Conservation (phyloP, 106 monocot species). For the Ottelia alismoides region DNA sequence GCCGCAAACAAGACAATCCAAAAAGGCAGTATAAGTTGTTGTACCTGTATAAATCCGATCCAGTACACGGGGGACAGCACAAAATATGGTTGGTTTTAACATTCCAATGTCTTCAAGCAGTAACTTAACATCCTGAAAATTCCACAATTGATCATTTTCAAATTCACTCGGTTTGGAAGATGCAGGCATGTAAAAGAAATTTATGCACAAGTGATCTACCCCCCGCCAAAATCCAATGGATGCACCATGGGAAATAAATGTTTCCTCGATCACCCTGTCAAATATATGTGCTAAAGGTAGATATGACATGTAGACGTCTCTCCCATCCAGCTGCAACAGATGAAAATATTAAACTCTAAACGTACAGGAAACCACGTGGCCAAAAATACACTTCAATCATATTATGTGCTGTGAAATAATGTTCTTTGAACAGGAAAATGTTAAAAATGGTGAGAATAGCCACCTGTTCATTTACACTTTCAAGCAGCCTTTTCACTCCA, state of each 20-base stretch:
- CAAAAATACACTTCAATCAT: no score
- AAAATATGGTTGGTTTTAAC: slow-evolving; percentile 80
- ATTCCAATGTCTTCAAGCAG: slow-evolving; percentile 78
- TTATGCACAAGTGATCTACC: slow-evolving; percentile 19
- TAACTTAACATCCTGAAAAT: slow-evolving; percentile 88
- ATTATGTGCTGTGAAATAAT: no score
- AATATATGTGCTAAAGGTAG: slow-evolving; percentile 95
- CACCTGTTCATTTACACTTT: slow-evolving; percentile 42
- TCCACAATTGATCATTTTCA: no score
- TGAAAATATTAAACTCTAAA: no score
- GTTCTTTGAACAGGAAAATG: no score
- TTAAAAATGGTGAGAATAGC: no score
- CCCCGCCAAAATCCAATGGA: slow-evolving; percentile 98
- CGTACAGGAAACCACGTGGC: no score
- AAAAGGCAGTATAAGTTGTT: no score
- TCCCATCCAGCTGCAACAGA: slow-evolving; percentile 32
- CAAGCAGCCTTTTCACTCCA: slow-evolving; percentile 39
- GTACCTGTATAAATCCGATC: slow-evolving; percentile 85
- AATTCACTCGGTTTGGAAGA: not conserved
- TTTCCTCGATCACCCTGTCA: slow-evolving; percentile 89
- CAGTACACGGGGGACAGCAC: slow-evolving; percentile 91
- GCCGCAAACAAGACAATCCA: no score
- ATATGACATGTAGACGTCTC: slow-evolving; percentile 88
- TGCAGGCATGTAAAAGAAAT: not conserved
- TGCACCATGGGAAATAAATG: slow-evolving; percentile 73